Evolutionary conservation across 176 grass and related monocot species (phyloP).

Genomic region (Cocos nucifera): DNA sequence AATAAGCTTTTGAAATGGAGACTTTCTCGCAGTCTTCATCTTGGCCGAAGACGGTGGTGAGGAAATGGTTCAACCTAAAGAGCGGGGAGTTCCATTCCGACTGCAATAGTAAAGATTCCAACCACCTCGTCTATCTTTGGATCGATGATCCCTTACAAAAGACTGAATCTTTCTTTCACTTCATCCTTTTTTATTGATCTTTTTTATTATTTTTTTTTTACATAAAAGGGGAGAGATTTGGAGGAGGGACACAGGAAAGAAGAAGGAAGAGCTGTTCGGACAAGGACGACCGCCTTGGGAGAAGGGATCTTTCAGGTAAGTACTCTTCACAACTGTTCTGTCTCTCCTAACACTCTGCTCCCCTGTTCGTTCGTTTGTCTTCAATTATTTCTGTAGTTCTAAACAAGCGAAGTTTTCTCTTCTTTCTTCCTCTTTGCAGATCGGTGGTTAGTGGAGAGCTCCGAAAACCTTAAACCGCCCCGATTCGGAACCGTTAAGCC

Average conservation of each 20-base stretch:
- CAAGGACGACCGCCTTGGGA: conserved; percentile 11
- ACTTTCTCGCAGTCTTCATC: conserved; percentile 45
- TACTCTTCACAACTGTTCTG: not conserved
- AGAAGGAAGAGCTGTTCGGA: conserved; percentile 88
- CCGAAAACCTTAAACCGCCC: conserved; percentile 32
- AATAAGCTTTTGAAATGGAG: no score
- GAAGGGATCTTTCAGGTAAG: conserved; percentile 35
- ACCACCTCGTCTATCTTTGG: no score
- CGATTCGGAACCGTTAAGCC: conserved; percentile 15
- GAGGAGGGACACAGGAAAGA: not conserved
- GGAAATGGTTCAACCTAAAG: conserved; percentile 72
- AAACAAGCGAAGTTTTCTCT: no score
- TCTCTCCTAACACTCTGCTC: no score
- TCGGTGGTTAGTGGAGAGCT: conserved; percentile 58
- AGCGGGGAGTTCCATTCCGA: conserved; percentile 47
- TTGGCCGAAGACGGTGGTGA: conserved; percentile 66
- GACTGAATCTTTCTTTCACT: no score
- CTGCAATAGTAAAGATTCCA: conserved; percentile 24
- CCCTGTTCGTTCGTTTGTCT: no score
- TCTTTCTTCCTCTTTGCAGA: conserved; percentile 12
- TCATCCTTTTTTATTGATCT: no score
- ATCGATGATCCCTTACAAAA: no score
- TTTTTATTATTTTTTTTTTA: no score
- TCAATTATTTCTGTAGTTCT: no score
- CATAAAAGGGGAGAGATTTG: conserved; percentile 21